Evolutionary conservation across 306 rosid genomes (phyloP).

Genomic region (Lagenaria siceraria): DNA sequence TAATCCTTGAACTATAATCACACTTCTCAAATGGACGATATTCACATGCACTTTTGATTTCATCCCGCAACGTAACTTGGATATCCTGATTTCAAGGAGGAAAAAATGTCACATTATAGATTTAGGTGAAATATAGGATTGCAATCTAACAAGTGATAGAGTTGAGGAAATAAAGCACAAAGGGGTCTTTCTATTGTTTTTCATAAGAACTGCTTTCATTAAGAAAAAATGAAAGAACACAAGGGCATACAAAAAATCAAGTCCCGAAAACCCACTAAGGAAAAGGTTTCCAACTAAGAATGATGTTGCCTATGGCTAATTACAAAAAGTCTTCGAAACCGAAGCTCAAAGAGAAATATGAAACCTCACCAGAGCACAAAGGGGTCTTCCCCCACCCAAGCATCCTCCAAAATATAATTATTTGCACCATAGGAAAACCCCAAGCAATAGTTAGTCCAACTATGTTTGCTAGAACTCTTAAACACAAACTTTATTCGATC

Average conservation of each 20-base stretch:
- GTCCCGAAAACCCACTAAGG: too few relatives aligned
- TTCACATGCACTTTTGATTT: slow-evolving; percentile 87
- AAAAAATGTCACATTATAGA: not conserved
- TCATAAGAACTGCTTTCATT: too few relatives aligned
- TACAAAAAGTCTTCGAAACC: too few relatives aligned
- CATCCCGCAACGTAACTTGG: slow-evolving; percentile 78
- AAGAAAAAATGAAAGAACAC: too few relatives aligned
- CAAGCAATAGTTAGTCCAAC: not conserved
- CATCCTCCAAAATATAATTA: not conserved
- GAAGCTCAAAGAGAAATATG: too few relatives aligned
- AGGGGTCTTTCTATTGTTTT: too few relatives aligned
- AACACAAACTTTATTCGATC: not conserved
- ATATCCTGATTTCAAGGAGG: slow-evolving; percentile 43
- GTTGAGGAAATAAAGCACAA: not conserved
- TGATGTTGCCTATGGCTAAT: too few relatives aligned
- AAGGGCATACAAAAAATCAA: too few relatives aligned
- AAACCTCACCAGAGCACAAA: too few relatives aligned
- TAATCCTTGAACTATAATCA: slow-evolving; percentile 74
- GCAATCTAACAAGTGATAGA: not conserved
- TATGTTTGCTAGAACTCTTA: not conserved
- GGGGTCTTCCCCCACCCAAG: not conserved
- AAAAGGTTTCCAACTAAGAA: too few relatives aligned
- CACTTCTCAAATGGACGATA: slow-evolving; percentile 95
- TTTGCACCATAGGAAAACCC: not conserved
- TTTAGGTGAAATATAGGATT: not conserved